Percentiles rank a stretch among this genome's conserved stretches.
These are phyloP conservation scores for Cystobasidium pallidum DNA, from an alignment of 1,284 basidiomycete genomes.

Conservation along the genomic window DNA sequence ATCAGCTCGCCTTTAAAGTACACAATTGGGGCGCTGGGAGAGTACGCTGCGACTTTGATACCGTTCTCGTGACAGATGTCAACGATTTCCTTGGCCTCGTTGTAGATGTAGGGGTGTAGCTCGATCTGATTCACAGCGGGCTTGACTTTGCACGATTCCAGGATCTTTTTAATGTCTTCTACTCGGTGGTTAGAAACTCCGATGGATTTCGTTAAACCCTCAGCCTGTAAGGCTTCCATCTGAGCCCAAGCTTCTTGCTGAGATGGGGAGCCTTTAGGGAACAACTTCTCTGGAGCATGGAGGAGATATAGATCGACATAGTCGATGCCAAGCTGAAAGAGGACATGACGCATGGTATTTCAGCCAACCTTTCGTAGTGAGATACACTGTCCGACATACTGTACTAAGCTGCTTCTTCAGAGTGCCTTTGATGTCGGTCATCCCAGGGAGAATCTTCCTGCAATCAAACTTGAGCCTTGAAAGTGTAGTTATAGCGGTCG, in stretches of 20 bases:
- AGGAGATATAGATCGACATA: slow-evolving; percentile 54
- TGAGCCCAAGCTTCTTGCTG: slow-evolving; percentile 53
- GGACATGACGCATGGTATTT: neutral
- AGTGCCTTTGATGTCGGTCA: slow-evolving; percentile 40
- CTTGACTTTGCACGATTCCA: slow-evolving; percentile 50
- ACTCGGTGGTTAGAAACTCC: slow-evolving; percentile 53
- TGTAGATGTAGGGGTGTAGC: slow-evolving; percentile 44
- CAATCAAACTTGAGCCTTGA: slow-evolving; percentile 20
- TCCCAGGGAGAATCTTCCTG: slow-evolving; percentile 36
- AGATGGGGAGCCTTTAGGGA: slow-evolving; percentile 35
- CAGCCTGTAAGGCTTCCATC: slow-evolving; percentile 52
- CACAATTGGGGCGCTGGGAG: slow-evolving; percentile 45
- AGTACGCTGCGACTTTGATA: slow-evolving; percentile 44
- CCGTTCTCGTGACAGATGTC: slow-evolving; percentile 42
- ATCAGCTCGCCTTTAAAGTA: slow-evolving; percentile 28
- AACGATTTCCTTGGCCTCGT: slow-evolving; percentile 37
- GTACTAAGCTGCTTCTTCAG: slow-evolving; percentile 40
- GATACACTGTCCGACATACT: neutral
- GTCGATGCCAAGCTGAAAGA: slow-evolving; percentile 50
- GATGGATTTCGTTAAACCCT: slow-evolving; percentile 53
- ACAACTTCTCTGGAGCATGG: slow-evolving; percentile 47
- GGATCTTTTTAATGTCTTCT: slow-evolving; percentile 51
- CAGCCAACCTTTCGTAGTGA: too few species aligned
- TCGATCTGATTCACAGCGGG: slow-evolving; percentile 53
- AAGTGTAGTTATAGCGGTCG: slow-evolving; percentile 41